These are phyloP conservation scores for Phylloporus rhodoxanthus DNA, from an alignment of 768 basidiomycete genomes.

Conservation along the genomic window DNA sequence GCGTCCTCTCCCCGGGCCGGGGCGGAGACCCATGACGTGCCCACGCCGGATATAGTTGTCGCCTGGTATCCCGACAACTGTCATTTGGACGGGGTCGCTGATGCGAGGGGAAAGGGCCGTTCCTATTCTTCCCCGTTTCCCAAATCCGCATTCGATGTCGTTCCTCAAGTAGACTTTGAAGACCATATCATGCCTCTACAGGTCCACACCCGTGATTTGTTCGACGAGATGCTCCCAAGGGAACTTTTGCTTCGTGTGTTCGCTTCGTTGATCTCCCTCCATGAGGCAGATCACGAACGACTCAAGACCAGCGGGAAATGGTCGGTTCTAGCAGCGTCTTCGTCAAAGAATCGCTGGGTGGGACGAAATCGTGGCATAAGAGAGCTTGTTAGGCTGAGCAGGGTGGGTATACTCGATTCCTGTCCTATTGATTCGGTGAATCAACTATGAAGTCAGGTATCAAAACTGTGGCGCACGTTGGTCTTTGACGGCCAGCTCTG, in stretches of 20 bases:
- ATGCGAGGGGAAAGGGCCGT: conserved; percentile 46
- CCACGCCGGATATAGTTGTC: conserved; percentile 3
- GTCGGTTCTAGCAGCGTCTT: conserved; percentile 56
- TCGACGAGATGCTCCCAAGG: conserved; percentile 64
- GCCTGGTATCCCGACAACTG: conserved; percentile 15
- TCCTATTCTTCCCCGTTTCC: conserved; percentile 64
- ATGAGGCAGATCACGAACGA: conserved; percentile 53
- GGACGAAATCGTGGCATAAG: conserved; percentile 68
- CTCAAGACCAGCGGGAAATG: conserved; percentile 45
- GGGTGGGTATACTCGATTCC: conserved; percentile 47
- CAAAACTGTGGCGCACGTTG: conserved; percentile 66
- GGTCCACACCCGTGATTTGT: conserved; percentile 44
- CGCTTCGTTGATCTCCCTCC: conserved; percentile 45
- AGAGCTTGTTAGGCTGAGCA: conserved; percentile 72
- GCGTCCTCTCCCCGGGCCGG: conserved; percentile 9
- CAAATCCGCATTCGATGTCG: conserved; percentile 52
- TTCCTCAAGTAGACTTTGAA: conserved; percentile 40
- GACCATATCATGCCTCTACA: conserved; percentile 52
- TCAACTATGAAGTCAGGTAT: conserved; percentile 48
- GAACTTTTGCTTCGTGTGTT: conserved; percentile 66
- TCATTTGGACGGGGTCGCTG: conserved; percentile 15
- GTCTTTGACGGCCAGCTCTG: conserved; percentile 88
- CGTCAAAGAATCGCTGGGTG: conserved; percentile 63
- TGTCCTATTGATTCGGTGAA: conserved; percentile 10
- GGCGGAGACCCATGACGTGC: conserved; percentile 12